phyloP scores from a whole-genome alignment of 2,329 filamentous ascomycete genomes.

The Grosmannia huntii region DNA sequence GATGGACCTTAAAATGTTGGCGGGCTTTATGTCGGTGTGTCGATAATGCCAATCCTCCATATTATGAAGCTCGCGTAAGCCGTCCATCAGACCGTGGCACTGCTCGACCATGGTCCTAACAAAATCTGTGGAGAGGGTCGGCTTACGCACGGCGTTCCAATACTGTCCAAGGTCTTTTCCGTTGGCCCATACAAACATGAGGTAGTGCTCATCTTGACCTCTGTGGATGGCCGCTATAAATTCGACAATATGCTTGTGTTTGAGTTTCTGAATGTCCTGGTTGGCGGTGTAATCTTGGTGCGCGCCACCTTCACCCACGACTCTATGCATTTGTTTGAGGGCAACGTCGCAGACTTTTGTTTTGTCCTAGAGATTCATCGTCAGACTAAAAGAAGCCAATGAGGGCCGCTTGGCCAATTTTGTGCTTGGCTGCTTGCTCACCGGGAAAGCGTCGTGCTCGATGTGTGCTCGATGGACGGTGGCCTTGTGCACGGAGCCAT shows the following conservation, averaged over 20 bases:
- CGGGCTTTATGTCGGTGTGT: not conserved
- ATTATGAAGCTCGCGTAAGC: not conserved
- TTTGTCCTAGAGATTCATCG: no score
- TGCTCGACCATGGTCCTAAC: not conserved
- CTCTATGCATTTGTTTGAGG: not conserved
- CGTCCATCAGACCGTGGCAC: not conserved
- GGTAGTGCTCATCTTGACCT: not conserved
- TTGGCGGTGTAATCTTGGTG: not conserved
- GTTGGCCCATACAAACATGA: not conserved
- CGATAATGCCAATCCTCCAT: not conserved
- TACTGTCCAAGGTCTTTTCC: not conserved
- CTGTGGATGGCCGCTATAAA: not conserved
- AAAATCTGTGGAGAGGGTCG: not conserved
- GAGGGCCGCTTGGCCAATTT: not conserved
- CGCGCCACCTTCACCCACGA: no score
- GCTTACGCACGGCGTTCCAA: not conserved
- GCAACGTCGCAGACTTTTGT: not conserved
- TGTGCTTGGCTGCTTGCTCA: not conserved
- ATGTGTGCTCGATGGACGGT: no score
- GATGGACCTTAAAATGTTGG: not conserved
- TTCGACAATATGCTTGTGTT: not conserved
- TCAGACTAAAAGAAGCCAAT: no score
- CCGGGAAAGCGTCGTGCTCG: no score
- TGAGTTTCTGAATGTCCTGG: not conserved
- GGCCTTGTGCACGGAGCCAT: no score